Percentiles rank a stretch among this genome's conserved stretches.
Evolutionary conservation across 2,329 filamentous ascomycete genomes (phyloP).

Genomic region (Gremmenia infestans): DNA sequence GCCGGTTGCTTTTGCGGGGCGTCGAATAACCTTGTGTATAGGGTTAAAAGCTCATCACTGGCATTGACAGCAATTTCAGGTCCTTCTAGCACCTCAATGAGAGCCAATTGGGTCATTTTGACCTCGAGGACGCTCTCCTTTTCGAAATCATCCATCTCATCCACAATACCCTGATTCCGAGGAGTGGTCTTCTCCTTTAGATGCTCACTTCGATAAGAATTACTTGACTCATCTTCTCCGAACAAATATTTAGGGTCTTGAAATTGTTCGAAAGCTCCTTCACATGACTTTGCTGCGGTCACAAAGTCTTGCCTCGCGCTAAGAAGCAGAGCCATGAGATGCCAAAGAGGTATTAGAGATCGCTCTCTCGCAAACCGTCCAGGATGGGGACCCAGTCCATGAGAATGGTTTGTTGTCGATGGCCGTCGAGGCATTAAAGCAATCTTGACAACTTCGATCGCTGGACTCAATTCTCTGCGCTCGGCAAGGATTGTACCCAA

Average conservation of each 20-base stretch:
- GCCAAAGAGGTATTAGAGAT: constrained; percentile 76
- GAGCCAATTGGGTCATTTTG: constrained; percentile 87
- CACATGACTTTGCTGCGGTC: constrained; percentile 76
- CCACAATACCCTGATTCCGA: constrained; percentile 51
- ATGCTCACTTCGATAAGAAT: constrained; percentile 58
- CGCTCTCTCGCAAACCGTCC: constrained; percentile 47
- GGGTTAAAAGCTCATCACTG: constrained; percentile 74
- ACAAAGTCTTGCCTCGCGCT: constrained; percentile 82
- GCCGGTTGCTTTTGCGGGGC: constrained; percentile 41
- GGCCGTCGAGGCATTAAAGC: constrained; percentile 61
- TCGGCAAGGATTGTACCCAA: constrained; percentile 84
- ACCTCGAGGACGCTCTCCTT: constrained; percentile 87
- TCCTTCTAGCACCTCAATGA: constrained; percentile 79
- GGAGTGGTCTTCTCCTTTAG: constrained; percentile 44
- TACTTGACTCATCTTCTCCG: constrained; percentile 49
- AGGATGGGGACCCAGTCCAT: constrained; percentile 32
- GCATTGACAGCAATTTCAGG: constrained; percentile 82
- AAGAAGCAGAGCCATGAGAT: constrained; percentile 78
- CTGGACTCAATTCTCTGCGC: constrained; percentile 71
- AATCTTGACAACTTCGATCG: constrained; percentile 76
- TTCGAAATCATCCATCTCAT: constrained; percentile 78
- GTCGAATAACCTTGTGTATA: constrained; percentile 80
- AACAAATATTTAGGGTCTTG: constrained; percentile 66
- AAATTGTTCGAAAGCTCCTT: constrained; percentile 89
- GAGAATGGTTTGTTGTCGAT: constrained; percentile 32